Base-by-base conservation (phyloP, 2,329 filamentous ascomycete genomes). In the Aspergillus sergii region DNA sequence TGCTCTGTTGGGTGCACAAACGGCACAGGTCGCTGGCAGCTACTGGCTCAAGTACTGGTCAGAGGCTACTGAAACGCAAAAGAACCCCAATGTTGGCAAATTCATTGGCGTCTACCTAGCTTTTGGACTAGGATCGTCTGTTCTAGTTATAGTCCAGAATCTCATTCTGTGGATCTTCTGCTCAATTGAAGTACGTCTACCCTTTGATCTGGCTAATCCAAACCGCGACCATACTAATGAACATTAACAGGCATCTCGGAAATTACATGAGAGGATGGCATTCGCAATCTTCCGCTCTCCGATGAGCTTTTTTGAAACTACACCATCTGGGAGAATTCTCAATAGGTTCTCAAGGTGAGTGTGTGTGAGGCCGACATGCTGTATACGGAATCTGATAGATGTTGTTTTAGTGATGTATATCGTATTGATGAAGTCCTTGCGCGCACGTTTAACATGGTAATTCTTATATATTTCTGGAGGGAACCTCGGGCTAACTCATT, bases 231-330 rank as follows among this genome's bases (percentile, higher is more conserved):
- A 26, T 55, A 32, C 32, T 55, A 39, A 55, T n/a, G n/a, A 36
- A 21, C n/a, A 16, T 43, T 57, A 54, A 51, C 43, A 32, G 88
- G 95, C 95, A 57, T 97, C 94, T 23, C 88, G 95, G 66, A 99
- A 98, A 81, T 85, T 99, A 61, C 95, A 99, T 76, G 95, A 98
- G 80, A 87, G 92, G 68, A 98, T 99, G 95, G 94, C 94, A 50
- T 95, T 91, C 72, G 93, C 95, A 21, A 97, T 98, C 71, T 99
- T 99, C 85, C 88, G 95, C 69, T 96, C 93, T 43, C 96, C 95
- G 60, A 99, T 99, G 95, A 95, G 89, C 71, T 99, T 99, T 81
- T 99, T 99, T 71, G 96, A 99, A 77, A 97, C 94, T 0, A 99
- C 95, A 1, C 95, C 95, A 3, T 91, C 94, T 66, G 95, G 95